Evolutionary conservation across 192 early-diverging fungal species (phyloP), one percentile per base, ranked within the genome.

Genomic region (Powellomyces hirtus): DNA sequence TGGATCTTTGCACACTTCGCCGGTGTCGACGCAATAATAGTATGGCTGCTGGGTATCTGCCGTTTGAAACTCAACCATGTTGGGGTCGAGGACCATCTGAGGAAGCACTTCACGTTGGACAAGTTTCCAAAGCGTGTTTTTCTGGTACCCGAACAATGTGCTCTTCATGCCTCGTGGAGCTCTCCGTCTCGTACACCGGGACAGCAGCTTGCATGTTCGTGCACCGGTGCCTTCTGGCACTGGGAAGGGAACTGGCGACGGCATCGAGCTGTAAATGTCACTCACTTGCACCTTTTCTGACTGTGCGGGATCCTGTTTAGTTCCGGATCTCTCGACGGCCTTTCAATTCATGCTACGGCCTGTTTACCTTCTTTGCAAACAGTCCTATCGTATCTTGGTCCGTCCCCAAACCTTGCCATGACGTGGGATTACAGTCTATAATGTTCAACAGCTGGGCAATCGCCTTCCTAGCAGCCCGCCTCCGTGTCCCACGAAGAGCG

Each of bases 121-220:
- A 59, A 92, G 85, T 55, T 89, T 90, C 83, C 86, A 90, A 14
- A 92, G 50, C 13, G 89, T 83, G 31, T 79, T 81, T 77, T 84
- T 61, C 55, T 74, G 73, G 30, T 74, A 74, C 14, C 22, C 24
- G 51, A 52, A 74, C 0, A 74, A 62, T 3, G 58, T 55, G 20
- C 53, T 63, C 0, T 34, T 45, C 60, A 74, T 63, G 13, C 73
- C 66, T 1, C 16, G 16, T 24, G 66, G 65, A 4, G 50, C 60
- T 13, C n/a, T 2, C 30, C 8, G n/a, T 2, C 20, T 35, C 14
- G 58, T 36, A 27, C 56, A 49, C 33, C 64, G 30, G 16, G 60
- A 13, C 44, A 73, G 50, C 11, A 62, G 29, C 37, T 33, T 11
- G 18, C 26, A 16, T 2, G 38, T 8, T 18, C 4, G 27, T 14